Evolutionary conservation across 768 basidiomycete species (phyloP).

Genomic region (Rubroboletus satanas): DNA sequence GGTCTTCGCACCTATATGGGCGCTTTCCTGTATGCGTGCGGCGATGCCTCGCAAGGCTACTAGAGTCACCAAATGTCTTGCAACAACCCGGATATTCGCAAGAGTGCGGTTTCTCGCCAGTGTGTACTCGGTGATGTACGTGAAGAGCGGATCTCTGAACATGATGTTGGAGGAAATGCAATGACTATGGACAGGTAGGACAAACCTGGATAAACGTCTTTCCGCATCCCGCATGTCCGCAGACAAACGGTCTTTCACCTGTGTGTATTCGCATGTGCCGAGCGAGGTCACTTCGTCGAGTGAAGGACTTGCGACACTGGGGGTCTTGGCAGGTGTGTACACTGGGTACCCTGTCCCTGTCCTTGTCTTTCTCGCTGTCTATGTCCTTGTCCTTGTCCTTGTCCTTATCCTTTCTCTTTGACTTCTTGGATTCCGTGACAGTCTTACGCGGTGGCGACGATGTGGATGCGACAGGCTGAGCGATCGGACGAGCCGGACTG

Average conservation of each 20-base stretch:
- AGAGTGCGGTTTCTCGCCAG: conserved; percentile 88
- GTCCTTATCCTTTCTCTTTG: conserved; percentile 24
- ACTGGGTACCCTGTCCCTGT: conserved; percentile 45
- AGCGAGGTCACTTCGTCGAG: conserved; percentile 76
- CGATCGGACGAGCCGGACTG: conserved; percentile 30
- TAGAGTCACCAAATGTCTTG: conserved; percentile 89
- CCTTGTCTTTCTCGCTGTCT: conserved; percentile 27
- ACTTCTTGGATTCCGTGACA: conserved; percentile 22
- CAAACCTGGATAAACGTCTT: conserved; percentile 90
- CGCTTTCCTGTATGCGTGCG: conserved; percentile 86
- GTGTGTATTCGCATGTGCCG: conserved; percentile 90
- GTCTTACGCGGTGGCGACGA: conserved; percentile 35
- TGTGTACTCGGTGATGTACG: conserved; percentile 86
- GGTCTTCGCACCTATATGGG: conserved; percentile 82
- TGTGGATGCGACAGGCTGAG: conserved; percentile 51
- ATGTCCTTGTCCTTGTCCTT: conserved; percentile 29
- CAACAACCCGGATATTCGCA: conserved; percentile 88
- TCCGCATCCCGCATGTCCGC: conserved; percentile 67
- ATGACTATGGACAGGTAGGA: conserved; percentile 1
- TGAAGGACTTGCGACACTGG: conserved; percentile 77
- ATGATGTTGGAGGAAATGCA: conserved; percentile 10
- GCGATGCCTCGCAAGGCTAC: conserved; percentile 86
- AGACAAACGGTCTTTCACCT: conserved; percentile 82
- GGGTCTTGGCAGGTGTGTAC: conserved; percentile 67
- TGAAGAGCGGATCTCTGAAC: conserved; percentile 81